phyloP scores from a whole-genome alignment of 495 filamentous ascomycete genomes.

The Achaetomiella virescens region DNA sequence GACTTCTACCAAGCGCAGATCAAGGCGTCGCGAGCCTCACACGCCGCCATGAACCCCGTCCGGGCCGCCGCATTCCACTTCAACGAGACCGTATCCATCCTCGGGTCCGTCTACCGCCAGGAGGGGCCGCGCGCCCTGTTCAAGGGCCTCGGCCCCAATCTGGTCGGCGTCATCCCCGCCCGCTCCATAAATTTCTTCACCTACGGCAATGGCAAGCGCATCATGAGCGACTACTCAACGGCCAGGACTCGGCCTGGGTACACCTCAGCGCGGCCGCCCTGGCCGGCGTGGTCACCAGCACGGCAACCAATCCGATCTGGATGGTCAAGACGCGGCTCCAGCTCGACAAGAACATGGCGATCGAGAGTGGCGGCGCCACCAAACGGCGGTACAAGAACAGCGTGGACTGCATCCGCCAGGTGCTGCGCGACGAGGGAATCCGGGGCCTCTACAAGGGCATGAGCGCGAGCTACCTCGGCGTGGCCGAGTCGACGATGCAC shows the following conservation, averaged over 20 bases:
- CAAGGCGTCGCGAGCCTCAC: slow-evolving; percentile 39
- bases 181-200: slow-evolving; percentile 82
- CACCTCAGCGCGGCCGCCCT: slow-evolving; percentile 66
- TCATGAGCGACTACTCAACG: slow-evolving; percentile 57
- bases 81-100: slow-evolving; percentile 73
- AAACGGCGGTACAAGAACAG: slow-evolving; percentile 72
- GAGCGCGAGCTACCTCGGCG: slow-evolving; percentile 79
- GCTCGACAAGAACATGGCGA: slow-evolving; percentile 64
- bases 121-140: slow-evolving; percentile 83
- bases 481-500: slow-evolving; percentile 79
- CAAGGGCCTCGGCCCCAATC: slow-evolving; percentile 81
- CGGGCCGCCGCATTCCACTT: slow-evolving; percentile 54
- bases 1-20: slow-evolving; percentile 79
- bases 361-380: slow-evolving; percentile 39
- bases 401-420: slow-evolving; percentile 71
- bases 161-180: slow-evolving; percentile 81
- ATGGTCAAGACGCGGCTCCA: slow-evolving; percentile 84
- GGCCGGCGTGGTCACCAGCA: slow-evolving; percentile 74
- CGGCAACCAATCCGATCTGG: slow-evolving; percentile 90
- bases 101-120: slow-evolving; percentile 64
- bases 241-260: slow-evolving; percentile 60
- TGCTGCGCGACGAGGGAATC: slow-evolving; percentile 69
- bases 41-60: slow-evolving; percentile 37
- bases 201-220: slow-evolving; percentile 80
- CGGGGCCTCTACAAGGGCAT: slow-evolving; percentile 77